Evolutionary conservation across 2,329 filamentous ascomycete genomes (phyloP).

Genomic region (Cercospora zeae-maydis): DNA sequence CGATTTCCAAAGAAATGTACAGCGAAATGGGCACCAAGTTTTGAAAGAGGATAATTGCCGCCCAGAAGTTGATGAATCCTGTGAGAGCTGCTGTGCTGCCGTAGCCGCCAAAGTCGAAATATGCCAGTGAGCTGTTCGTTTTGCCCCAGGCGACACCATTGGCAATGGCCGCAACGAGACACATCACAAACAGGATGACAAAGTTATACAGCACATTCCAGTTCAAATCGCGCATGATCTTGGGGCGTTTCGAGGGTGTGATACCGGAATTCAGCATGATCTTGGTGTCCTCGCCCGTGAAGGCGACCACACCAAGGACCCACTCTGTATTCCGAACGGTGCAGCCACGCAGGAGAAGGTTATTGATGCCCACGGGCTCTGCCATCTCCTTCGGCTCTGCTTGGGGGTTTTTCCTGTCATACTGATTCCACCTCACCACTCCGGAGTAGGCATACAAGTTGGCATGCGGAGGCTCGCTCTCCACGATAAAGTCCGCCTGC

Average conservation of each 20-base stretch:
- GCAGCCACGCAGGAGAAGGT: conserved; percentile 87
- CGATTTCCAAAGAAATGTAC: conserved; percentile 95
- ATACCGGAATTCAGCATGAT: conserved; percentile 99
- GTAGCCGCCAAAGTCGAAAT: conserved; percentile 77
- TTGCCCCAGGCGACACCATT: conserved; percentile 80
- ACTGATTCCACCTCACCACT: conserved; percentile 81
- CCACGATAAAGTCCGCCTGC: conserved; percentile 77
- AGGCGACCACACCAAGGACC: conserved; percentile 87
- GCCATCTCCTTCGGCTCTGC: conserved; percentile 71
- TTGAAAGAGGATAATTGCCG: conserved; percentile 89
- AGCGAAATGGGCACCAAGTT: conserved; percentile 98
- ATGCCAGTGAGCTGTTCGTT: conserved; percentile 68
- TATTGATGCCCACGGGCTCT: conserved; percentile 92
- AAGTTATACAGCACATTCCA: conserved; percentile 99
- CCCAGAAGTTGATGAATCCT: conserved; percentile 96
- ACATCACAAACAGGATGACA: conserved; percentile 82
- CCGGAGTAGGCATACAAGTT: conserved; percentile 96
- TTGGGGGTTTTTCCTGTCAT: conserved; percentile 59
- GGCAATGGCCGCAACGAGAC: conserved; percentile 76
- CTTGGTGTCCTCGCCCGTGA: conserved; percentile 94
- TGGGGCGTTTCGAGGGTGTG: conserved; percentile 88
- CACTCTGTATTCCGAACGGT: conserved; percentile 94
- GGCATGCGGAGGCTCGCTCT: conserved; percentile 86
- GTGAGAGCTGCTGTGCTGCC: conserved; percentile 68
- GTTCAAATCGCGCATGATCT: conserved; percentile 89